Evolutionary conservation across 2,329 filamentous ascomycete species (phyloP).

Genomic region (Alternaria triticina): DNA sequence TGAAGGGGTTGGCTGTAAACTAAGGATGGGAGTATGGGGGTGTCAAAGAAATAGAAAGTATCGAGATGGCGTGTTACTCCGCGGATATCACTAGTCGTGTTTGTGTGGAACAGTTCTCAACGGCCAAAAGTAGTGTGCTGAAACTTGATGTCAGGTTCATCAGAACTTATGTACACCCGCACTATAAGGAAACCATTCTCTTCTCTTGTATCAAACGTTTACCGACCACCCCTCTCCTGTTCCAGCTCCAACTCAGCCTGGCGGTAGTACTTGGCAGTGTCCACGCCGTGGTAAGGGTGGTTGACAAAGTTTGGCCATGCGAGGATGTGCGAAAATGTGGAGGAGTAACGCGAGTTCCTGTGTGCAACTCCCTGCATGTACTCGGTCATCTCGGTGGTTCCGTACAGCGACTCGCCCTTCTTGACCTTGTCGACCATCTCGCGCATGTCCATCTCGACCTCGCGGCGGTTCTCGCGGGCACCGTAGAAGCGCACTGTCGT

Average conservation of each 20-base stretch:
- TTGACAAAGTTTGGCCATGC: conserved; percentile 99
- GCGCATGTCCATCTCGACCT: conserved; percentile 94
- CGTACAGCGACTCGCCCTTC: conserved; percentile 87
- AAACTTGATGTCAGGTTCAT: conserved; percentile 31
- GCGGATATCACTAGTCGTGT: neutral
- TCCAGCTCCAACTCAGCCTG: conserved; percentile 94
- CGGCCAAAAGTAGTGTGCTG: conserved; percentile 23
- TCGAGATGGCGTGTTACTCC: neutral
- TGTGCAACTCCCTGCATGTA: conserved; percentile 94
- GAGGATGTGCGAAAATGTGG: conserved; percentile 80
- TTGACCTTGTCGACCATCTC: conserved; percentile 99
- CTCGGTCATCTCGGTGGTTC: conserved; percentile 75
- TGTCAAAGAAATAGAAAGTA: neutral
- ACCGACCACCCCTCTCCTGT: conserved; percentile 61
- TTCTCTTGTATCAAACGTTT: conserved; percentile 16
- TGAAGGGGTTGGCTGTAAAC: conserved; percentile 17
- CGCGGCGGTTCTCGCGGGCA: conserved; percentile 87
- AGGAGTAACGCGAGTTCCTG: conserved; percentile 90
- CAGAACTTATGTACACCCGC: conserved; percentile 37
- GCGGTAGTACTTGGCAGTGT: conserved; percentile 97
- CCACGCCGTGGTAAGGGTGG: conserved; percentile 84
- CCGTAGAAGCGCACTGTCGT: conserved; percentile 89
- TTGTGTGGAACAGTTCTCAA: neutral
- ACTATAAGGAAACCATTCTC: conserved; percentile 17
- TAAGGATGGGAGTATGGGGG: neutral